phyloP scores from a whole-genome alignment of 352 stramenopile genomes.

The Elongisporangium senticosum region DNA sequence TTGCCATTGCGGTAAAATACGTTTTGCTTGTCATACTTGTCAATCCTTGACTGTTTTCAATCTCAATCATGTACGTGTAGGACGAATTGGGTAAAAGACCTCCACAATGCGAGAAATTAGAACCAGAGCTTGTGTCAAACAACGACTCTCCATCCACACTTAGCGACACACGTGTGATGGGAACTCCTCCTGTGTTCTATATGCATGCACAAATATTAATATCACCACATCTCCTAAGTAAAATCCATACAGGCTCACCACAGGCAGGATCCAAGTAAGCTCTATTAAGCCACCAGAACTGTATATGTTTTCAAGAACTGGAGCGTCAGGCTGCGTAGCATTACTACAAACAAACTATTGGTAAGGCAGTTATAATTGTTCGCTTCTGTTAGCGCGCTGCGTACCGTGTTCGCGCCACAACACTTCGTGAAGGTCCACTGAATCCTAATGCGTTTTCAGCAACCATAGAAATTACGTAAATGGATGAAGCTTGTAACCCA shows the following conservation, averaged over 20 bases:
- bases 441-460: conserved; percentile 26
- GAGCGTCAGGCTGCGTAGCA: conserved; percentile 16
- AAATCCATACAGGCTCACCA: conserved; percentile 15
- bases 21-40: conserved; percentile 13
- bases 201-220: not conserved
- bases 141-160: conserved; percentile 20
- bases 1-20: conserved; percentile 18
- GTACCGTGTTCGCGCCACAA: no score
- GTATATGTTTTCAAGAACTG: conserved; percentile 14
- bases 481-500: conserved; percentile 21
- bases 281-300: conserved; percentile 26
- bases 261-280: conserved; percentile 24
- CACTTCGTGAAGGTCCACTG: no score
- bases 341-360: conserved; percentile 10
- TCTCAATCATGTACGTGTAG: conserved; percentile 38
- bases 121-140: conserved; percentile 13
- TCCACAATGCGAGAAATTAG: conserved; percentile 30
- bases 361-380: not conserved
- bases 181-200: conserved; percentile 35
- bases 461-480: conserved; percentile 22
- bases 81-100: conserved; percentile 10
- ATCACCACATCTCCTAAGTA: not conserved
- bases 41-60: conserved; percentile 35
- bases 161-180: conserved; percentile 31
- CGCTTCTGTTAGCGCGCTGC: not conserved